Evolutionary conservation across 2,329 filamentous ascomycete genomes (phyloP), one percentile per base, ranked within the genome.

Genomic region (Xylaria sp.): DNA sequence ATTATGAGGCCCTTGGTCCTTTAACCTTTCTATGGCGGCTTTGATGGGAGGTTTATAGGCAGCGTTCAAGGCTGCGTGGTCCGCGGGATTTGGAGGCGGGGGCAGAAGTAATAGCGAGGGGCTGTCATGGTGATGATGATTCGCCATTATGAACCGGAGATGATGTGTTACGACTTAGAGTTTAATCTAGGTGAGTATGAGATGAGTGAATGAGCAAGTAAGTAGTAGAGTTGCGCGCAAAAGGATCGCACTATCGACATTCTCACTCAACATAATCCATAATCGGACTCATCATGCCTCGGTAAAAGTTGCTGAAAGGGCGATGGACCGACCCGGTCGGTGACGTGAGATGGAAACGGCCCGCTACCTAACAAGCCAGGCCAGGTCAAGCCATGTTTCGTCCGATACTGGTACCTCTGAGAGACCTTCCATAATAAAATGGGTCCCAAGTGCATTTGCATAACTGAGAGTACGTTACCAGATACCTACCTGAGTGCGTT

Each of bases 41-140:
- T 83, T 83, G 49, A 93, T 78, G 2, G 89, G 80, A n/a, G 84
- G 82, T 40, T 85, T 84, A 77, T 92, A 93, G 51, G 88, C 87
- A 36, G 86, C 84, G 68, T 83, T 84, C 69, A 93, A 81, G 0
- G 85, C 78, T 11, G 81, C 76, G 54, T 84, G 81, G 15, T 81
- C 84, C 58, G 85, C 81, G 9, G 88, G 87, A 36, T 83, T 81
- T 33, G 90, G 89, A 58, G 90, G 88, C 51, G 86, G 84, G 20
- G 91, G 87, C 62, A 93, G 82, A 17, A 93, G 83, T 42, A 93
- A 83, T 28, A 91, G 83, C 58, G 86, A 87, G 3, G 85, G 83
- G 26, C 38, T 36, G 26, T 59, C n/a, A 26, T 80, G 76, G 66
- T 56, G 26, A 26, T 80, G 75, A 67, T 61, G 49, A 42, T 68